Evolutionary conservation across 2,329 filamentous ascomycete genomes (phyloP).

Genomic region (Camillea tinctor): DNA sequence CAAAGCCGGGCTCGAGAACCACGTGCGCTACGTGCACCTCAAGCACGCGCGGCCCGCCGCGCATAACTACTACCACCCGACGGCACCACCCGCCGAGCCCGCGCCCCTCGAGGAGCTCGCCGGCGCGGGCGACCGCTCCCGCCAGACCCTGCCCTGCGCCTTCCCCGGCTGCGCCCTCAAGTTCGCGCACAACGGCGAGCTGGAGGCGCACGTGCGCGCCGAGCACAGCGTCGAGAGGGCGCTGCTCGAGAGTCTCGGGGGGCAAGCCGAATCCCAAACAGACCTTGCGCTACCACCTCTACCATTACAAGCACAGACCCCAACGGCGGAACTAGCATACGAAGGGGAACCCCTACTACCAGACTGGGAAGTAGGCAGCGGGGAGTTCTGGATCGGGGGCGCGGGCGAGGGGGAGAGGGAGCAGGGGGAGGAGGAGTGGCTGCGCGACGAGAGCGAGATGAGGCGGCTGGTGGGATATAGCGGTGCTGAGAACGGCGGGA

Average conservation of each 20-base stretch:
- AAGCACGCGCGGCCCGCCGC: slow-evolving; percentile 48
- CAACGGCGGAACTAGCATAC: neutral
- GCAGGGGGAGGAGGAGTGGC: slow-evolving; percentile 40
- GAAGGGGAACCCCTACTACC: slow-evolving; percentile 6
- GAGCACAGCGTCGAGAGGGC: slow-evolving; percentile 27
- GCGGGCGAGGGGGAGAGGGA: slow-evolving; percentile 29
- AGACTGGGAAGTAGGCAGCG: slow-evolving; percentile 13
- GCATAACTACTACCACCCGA: neutral
- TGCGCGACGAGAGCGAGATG: slow-evolving; percentile 44
- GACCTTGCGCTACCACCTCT: neutral
- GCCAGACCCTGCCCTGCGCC: slow-evolving; percentile 45
- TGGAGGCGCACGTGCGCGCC: slow-evolving; percentile 43
- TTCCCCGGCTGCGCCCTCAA: slow-evolving; percentile 41
- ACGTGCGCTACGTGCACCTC: slow-evolving; percentile 80
- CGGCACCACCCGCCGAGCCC: slow-evolving; percentile 11
- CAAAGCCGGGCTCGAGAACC: slow-evolving; percentile 78
- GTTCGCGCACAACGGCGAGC: slow-evolving; percentile 52
- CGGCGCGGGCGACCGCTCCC: slow-evolving; percentile 39
- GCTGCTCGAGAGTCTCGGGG: slow-evolving; percentile 11
- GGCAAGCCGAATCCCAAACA: neutral
- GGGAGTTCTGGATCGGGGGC: slow-evolving; percentile 31
- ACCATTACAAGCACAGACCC: too few relatives aligned
- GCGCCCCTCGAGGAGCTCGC: slow-evolving; percentile 42
- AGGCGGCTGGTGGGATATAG: slow-evolving; percentile 33
- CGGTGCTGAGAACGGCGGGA: neutral